Conservation (phyloP, 208 protist genomes). For the Blastocrithidia nonstop region DNA sequence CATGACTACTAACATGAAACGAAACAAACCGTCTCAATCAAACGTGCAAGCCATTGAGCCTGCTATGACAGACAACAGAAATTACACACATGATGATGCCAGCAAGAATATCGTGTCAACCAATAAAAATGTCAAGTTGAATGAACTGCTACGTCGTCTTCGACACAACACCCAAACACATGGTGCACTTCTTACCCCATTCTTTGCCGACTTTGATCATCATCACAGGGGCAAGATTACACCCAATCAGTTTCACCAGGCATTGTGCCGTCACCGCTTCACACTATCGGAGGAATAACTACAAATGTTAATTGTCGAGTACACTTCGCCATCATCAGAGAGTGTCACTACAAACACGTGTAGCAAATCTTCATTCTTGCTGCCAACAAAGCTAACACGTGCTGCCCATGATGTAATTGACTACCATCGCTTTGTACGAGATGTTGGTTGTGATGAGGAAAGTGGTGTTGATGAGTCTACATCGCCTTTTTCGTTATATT, state of each 20-base stretch:
- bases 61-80: too few species aligned
- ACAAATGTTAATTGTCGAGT: constrained; percentile 19
- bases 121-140: constrained; percentile 5
- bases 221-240: constrained; percentile 55
- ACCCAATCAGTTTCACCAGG: constrained; percentile 34
- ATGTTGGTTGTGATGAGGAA: constrained; percentile 30
- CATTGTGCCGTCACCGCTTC: constrained; percentile 50
- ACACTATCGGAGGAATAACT: constrained; percentile 22
- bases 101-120: constrained; percentile 8
- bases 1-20: too few species aligned
- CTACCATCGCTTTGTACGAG: constrained; percentile 55
- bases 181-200: constrained; percentile 56
- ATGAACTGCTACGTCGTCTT: constrained; percentile 19
- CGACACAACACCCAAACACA: constrained; percentile 38
- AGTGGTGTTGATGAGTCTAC: too few species aligned
- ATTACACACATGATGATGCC: too few species aligned
- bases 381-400: too few species aligned
- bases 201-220: constrained; percentile 80
- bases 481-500: too few species aligned
- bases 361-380: too few species aligned
- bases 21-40: too few species aligned
- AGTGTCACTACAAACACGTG: constrained; percentile 11
- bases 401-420: too few species aligned
- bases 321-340: constrained; percentile 17
- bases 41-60: too few species aligned